phyloP scores from a whole-genome alignment of 495 filamentous ascomycete species.

The Neurospora intermedia region DNA sequence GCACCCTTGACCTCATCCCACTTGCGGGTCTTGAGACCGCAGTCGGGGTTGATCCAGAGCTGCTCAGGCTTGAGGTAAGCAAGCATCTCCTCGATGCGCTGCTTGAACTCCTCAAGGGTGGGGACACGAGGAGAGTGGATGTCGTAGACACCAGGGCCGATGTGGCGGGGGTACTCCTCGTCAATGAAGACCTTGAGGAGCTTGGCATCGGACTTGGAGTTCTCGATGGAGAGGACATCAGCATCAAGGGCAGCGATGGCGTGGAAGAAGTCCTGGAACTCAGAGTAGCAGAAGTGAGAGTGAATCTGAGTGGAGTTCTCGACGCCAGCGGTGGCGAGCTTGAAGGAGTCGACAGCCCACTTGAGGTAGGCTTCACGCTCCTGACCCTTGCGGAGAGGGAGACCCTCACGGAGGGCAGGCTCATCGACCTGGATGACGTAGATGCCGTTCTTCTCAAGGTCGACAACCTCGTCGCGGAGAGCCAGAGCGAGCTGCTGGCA shows the following conservation, averaged over 20 bases:
- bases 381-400: conserved; percentile 80
- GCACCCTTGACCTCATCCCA: conserved; percentile 95
- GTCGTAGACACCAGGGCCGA: conserved; percentile 97
- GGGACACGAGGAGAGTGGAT: conserved; percentile 98
- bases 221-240: conserved; percentile 97
- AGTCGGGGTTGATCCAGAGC: conserved; percentile 98
- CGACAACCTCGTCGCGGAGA: conserved; percentile 94
- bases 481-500: conserved; percentile 97
- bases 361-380: conserved; percentile 91
- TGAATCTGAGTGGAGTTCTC: conserved; percentile 94
- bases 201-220: conserved; percentile 99
- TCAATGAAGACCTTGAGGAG: conserved; percentile 97
- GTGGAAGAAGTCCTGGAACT: conserved; percentile 99
- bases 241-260: conserved; percentile 96
- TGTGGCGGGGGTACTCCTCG: conserved; percentile 91
- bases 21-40: conserved; percentile 94
- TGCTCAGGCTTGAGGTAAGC: conserved; percentile 86
- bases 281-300: conserved; percentile 99
- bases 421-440: conserved; percentile 98
- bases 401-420: conserved; percentile 97
- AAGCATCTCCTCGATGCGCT: conserved; percentile 94
- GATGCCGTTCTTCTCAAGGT: conserved; percentile 92
- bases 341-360: conserved; percentile 97
- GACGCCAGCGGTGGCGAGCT: conserved; percentile 82
- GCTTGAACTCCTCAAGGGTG: conserved; percentile 91